Conservation (phyloP, 805 yeast genomes). For the Schwanniomyces polymorphus region DNA sequence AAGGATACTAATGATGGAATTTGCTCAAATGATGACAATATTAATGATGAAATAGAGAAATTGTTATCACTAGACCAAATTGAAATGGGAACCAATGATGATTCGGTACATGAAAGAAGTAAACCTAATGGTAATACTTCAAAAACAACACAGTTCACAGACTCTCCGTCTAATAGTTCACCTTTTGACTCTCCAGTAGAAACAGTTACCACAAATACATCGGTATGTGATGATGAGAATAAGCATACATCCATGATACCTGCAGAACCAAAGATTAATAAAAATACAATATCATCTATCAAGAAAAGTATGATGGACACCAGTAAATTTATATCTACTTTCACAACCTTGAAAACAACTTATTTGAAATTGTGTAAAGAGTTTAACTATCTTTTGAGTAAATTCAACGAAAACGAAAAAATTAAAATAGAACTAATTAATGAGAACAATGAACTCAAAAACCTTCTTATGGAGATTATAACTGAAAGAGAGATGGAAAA, state of each 20-base stretch:
- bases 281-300: conserved; percentile 15
- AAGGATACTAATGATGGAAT: not conserved
- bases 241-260: not conserved
- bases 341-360: conserved; percentile 32
- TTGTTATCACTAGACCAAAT: conserved; percentile 12
- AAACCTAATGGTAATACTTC: not conserved
- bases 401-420: conserved; percentile 36
- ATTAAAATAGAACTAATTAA: conserved; percentile 33
- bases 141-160: not conserved
- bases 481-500: conserved; percentile 18
- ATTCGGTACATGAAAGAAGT: not conserved
- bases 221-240: conserved; percentile 7
- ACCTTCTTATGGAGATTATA: conserved; percentile 27
- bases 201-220: conserved; percentile 6
- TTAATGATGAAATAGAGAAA: conserved; percentile 13
- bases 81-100: conserved; percentile 2
- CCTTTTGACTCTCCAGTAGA: conserved; percentile 12
- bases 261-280: conserved; percentile 3
- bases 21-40: conserved; percentile 1
- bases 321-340: conserved; percentile 27
- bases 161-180: conserved; percentile 6
- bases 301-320: conserved; percentile 23
- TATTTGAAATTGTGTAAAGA: conserved; percentile 39
- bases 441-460: conserved; percentile 34
- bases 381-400: conserved; percentile 32